A percentile compares a stretch with the other conserved stretches of the same genome.
Conservation (phyloP, 371 early-diverging fungal genomes). For the Basidiobolus heterosporus region DNA sequence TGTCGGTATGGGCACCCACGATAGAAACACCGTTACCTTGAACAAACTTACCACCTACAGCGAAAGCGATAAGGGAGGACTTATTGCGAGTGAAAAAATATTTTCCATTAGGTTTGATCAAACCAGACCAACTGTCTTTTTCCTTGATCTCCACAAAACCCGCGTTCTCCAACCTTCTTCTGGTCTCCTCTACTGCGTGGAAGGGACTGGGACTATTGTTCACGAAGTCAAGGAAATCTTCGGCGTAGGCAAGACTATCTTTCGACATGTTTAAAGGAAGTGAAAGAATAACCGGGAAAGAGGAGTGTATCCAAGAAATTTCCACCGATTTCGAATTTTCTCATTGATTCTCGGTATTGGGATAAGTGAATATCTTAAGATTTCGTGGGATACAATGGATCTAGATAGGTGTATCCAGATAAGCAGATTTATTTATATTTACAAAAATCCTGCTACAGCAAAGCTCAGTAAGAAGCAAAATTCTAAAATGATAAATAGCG, state of each 20-base stretch:
- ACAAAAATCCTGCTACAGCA: no score
- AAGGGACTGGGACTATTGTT: constrained; percentile 86
- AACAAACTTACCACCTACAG: constrained; percentile 65
- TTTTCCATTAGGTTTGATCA: constrained; percentile 56
- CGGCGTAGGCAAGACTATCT: constrained; percentile 7
- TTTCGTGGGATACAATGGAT: no score
- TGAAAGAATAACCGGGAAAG: background rate
- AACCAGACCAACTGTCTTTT: constrained; percentile 57
- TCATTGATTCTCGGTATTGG: no score
- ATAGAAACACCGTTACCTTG: constrained; percentile 75
- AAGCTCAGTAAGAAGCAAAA: no score
- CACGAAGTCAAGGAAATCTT: constrained; percentile 69
- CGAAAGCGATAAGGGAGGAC: constrained; percentile 81
- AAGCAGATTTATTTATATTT: no score
- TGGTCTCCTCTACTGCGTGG: constrained; percentile 73
- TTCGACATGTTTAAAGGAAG: background rate
- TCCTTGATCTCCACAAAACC: constrained; percentile 80
- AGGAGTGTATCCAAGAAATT: no score
- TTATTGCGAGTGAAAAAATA: constrained; percentile 92
- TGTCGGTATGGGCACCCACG: constrained; percentile 92
- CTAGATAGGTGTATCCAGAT: no score
- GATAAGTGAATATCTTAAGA: no score
- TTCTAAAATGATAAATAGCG: no score
- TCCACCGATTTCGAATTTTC: no score
- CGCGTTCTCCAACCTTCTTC: constrained; percentile 37